Evolutionary conservation across 2,329 filamentous ascomycete species (phyloP).

Genomic region (Ilyonectria sp.): DNA sequence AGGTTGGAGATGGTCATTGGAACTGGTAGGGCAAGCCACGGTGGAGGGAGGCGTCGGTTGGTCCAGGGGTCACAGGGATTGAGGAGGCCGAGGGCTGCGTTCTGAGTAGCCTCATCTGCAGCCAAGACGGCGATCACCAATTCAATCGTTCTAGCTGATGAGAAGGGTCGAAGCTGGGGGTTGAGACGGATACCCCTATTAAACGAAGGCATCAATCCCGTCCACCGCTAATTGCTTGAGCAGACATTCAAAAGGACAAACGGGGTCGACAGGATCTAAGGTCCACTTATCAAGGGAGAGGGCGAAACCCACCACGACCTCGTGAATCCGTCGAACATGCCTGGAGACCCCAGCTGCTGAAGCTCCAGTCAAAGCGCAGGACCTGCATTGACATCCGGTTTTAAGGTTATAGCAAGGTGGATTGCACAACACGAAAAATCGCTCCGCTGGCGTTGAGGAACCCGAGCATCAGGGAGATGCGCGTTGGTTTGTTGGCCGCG

Average conservation of each 20-base stretch:
- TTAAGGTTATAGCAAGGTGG: slow-evolving; percentile 19
- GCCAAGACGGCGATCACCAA: neutral
- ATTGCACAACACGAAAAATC: neutral
- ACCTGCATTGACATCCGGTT: slow-evolving; percentile 6
- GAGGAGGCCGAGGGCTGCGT: neutral
- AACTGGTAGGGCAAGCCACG: slow-evolving; percentile 12
- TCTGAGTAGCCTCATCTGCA: neutral
- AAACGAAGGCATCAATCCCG: neutral
- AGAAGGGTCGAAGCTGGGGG: neutral
- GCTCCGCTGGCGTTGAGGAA: neutral
- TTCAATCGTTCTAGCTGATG: neutral
- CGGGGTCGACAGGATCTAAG: neutral
- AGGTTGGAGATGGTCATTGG: neutral
- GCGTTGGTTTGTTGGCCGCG: neutral
- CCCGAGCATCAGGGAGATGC: neutral
- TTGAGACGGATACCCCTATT: neutral
- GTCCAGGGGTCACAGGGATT: neutral
- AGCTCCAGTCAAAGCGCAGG: slow-evolving; percentile 17
- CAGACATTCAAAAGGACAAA: slow-evolving; percentile 7
- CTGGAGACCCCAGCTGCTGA: slow-evolving; percentile 11
- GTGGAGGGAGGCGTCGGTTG: slow-evolving; percentile 8
- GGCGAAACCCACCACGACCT: slow-evolving; percentile 6
- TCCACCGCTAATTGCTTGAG: neutral
- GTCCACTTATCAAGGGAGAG: slow-evolving; percentile 17
- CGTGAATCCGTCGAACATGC: neutral